Evolutionary conservation across 192 early-diverging fungal species (phyloP).

Genomic region (Piromyces sp.): DNA sequence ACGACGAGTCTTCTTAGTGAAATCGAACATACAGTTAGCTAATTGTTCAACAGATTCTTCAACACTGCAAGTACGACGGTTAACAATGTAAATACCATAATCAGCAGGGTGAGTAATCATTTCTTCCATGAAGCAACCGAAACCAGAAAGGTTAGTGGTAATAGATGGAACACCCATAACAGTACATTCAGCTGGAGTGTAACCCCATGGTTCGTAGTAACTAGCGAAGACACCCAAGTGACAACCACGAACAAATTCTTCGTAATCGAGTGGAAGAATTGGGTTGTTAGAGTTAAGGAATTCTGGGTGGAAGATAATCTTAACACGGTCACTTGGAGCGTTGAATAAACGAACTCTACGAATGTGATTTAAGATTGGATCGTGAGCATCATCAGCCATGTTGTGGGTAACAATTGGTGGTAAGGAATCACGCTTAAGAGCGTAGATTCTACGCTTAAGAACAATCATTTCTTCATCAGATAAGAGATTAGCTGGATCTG

Average conservation of each 20-base stretch:
- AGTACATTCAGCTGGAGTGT: conserved; percentile 95
- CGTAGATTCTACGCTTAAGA: conserved; percentile 86
- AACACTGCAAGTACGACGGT: conserved; percentile 75
- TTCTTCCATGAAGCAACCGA: conserved; percentile 95
- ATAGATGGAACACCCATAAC: conserved; percentile 95
- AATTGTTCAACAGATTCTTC: conserved; percentile 86
- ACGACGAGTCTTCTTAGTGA: conserved; percentile 83
- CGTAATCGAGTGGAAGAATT: conserved; percentile 81
- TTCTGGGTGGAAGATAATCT: conserved; percentile 96
- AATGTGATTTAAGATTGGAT: conserved; percentile 70
- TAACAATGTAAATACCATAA: conserved; percentile 94
- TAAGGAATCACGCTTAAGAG: conserved; percentile 65
- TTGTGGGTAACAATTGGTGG: conserved; percentile 96
- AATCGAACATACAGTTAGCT: conserved; percentile 72
- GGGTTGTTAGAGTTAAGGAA: conserved; percentile 93
- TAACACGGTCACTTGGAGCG: conserved; percentile 76
- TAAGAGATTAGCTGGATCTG: conserved; percentile 50
- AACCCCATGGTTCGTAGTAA: conserved; percentile 95
- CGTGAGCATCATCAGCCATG: conserved; percentile 66
- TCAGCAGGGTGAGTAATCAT: conserved; percentile 72
- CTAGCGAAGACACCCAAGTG: conserved; percentile 93
- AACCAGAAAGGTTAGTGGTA: conserved; percentile 91
- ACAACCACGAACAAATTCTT: conserved; percentile 93
- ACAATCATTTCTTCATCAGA: conserved; percentile 69
- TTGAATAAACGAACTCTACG: conserved; percentile 75